Base-by-base conservation (phyloP, 169 alveolate species). In the Amoebophrya sp. region DNA sequence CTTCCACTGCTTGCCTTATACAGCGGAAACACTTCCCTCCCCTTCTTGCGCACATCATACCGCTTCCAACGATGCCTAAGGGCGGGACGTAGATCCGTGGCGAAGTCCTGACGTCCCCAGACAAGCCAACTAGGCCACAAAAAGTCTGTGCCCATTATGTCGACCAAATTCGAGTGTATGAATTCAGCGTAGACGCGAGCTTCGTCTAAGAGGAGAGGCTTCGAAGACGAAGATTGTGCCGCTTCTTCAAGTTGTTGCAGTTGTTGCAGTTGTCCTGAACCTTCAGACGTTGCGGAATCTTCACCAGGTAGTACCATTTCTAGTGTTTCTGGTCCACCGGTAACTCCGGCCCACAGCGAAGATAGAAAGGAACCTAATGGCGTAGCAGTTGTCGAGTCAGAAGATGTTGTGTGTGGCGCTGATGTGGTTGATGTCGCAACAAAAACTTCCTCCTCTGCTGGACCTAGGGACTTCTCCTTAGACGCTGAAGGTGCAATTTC, bases 81-180 rank as follows among this genome's bases (percentile, higher is more conserved):
- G 39, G 83, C 83, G 39, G 83, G 83, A 29, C 83, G 2, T 0
- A 65, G 83, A 36, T 65, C 83, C 36, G 83, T 65, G 33, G 36
- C 83, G 83, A 65, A 65, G 83, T 65, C 83, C 83, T 65, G 83
- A 36, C 0, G 26, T 29, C 83, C 83, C 83, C 83, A 65, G 83
- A 65, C 83, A 10, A 65, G 83, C 83, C 83, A 65, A 36, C 2
- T 6, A 10, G 83, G 33, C 38, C 33, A 29, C 38, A 65, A 36
- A 36, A 65, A 65, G 83, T 65, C 83, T 36, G 83, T 65, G 36
- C 83, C 83, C 10, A 65, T 65, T 6, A 65, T 26, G 83, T 65
- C 83, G 39, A 65, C 83, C 38, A 65, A 65, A 36, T 65, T 65
- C 33, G 83, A 26, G 33, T 26, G 12, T 6, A 26, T 1, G 26